Evolutionary conservation across 805 yeast species (phyloP), one percentile per base, ranked within the genome.

Genomic region (Ogataea degrootiae): DNA sequence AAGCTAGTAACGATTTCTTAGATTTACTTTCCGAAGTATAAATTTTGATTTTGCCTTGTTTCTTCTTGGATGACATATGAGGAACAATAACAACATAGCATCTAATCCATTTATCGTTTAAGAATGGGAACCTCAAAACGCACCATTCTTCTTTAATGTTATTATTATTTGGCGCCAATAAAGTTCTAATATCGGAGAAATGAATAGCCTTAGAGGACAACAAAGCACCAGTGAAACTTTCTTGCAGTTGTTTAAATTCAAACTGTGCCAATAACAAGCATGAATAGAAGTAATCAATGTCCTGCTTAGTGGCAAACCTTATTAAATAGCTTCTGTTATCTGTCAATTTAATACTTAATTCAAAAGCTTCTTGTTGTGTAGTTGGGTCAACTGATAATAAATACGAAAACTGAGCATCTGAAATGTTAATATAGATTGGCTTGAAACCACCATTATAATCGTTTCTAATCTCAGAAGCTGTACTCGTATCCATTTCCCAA

Each of bases 151-250:
- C 75, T 51, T 73, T 71, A 5, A 72, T 58, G 53, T 68, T 74
- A 43, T 70, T 64, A 50, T 78, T 71, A 50, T 72, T 75, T 39
- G 76, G 76, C 5, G 79, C 73, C 52, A 83, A 66, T 17, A 83
- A 66, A 2, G 82, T 77, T 55, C 81, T 79, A 38, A 82, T 71
- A 59, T 83, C 89, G 2, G 77, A 70, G 46, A 83, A 69, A 44
- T 68, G 61, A 3, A 80, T 69, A 1, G 84, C 88, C 53, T 78
- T 80, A 8, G 78, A 64, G 8, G 85, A 77, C 34, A 83, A 62
- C 34, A 82, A 64, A 2, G 82, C 85, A 6, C 86, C 89, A 0
- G 87, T 82, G 58, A 76, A 83, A 19, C 82, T 74, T 62, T 82
- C 85, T 56, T 77, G 81, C 45, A 83, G 67, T 42, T 77, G 74